Evolutionary conservation across 2,329 filamentous ascomycete genomes (phyloP).

Genomic region (Talaromyces sp.): DNA sequence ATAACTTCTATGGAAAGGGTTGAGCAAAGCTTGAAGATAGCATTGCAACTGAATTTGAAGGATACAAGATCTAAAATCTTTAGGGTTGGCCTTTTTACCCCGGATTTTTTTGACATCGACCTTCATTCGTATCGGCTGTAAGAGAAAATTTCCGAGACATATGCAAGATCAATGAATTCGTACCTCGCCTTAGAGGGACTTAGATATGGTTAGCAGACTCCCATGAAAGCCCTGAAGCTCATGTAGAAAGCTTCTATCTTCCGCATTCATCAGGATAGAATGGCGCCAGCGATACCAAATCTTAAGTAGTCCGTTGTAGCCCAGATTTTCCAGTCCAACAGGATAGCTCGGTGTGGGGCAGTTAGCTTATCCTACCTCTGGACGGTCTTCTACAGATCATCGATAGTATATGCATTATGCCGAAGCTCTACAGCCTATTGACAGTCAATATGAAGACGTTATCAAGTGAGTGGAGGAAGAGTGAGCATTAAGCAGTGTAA

Average conservation of each 20-base stretch:
- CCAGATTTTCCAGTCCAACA: neutral
- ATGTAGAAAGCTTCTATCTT: neutral
- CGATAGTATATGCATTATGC: neutral
- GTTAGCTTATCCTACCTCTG: neutral
- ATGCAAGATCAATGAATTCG: neutral
- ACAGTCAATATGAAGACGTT: neutral
- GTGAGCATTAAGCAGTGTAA: neutral
- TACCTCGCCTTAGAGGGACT: neutral
- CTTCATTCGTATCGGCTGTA: neutral
- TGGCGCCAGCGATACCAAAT: neutral
- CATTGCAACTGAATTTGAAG: slow-evolving; percentile 4
- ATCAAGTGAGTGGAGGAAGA: too few species aligned
- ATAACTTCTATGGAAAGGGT: slow-evolving; percentile 23
- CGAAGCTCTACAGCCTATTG: neutral
- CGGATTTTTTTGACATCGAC: neutral
- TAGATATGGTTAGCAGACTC: neutral
- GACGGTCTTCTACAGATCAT: neutral
- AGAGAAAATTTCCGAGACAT: too few species aligned
- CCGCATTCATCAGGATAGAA: neutral
- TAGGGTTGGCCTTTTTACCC: neutral
- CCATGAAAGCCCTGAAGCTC: neutral
- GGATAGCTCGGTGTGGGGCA: neutral
- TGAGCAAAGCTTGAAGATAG: slow-evolving; percentile 26
- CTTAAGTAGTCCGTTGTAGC: neutral
- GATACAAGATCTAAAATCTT: neutral